Evolutionary conservation across 805 yeast genomes (phyloP).

Genomic region (Nakazawaea anatomiae): DNA sequence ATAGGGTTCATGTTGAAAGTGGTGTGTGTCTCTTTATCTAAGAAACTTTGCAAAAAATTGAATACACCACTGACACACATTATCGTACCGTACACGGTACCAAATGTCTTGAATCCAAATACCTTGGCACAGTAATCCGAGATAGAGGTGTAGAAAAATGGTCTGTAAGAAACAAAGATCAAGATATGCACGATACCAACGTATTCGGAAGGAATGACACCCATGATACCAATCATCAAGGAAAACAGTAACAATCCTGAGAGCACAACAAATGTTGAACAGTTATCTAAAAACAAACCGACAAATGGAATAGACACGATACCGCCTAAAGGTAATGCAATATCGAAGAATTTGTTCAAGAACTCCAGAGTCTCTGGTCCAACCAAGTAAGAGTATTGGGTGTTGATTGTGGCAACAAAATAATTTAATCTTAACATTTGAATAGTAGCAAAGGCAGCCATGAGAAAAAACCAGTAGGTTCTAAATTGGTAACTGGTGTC

Average conservation of each 20-base stretch:
- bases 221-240: slow-evolving; percentile 40
- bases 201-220: slow-evolving; percentile 34
- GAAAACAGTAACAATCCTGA: slow-evolving; percentile 33
- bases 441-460: slow-evolving; percentile 45
- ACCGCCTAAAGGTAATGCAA: slow-evolving; percentile 54
- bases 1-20: slow-evolving; percentile 49
- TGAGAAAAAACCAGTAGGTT: slow-evolving; percentile 46
- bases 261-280: slow-evolving; percentile 40
- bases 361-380: slow-evolving; percentile 30
- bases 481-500: slow-evolving; percentile 42
- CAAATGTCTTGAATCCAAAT: slow-evolving; percentile 57
- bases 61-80: slow-evolving; percentile 47
- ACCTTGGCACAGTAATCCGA: slow-evolving; percentile 58
- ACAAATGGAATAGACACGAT: slow-evolving; percentile 48
- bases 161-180: slow-evolving; percentile 48
- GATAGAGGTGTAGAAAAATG: slow-evolving; percentile 52
- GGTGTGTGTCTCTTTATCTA: slow-evolving; percentile 46
- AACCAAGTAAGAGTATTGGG: slow-evolving; percentile 46
- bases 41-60: slow-evolving; percentile 40
- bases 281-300: slow-evolving; percentile 44
- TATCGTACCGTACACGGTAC: slow-evolving; percentile 52
- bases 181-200: slow-evolving; percentile 39
- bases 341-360: slow-evolving; percentile 43
- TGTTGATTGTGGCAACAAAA: slow-evolving; percentile 51
- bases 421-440: slow-evolving; percentile 54